Base-by-base conservation (phyloP, 75 land plant genomes). In the Picea sitchensis region DNA sequence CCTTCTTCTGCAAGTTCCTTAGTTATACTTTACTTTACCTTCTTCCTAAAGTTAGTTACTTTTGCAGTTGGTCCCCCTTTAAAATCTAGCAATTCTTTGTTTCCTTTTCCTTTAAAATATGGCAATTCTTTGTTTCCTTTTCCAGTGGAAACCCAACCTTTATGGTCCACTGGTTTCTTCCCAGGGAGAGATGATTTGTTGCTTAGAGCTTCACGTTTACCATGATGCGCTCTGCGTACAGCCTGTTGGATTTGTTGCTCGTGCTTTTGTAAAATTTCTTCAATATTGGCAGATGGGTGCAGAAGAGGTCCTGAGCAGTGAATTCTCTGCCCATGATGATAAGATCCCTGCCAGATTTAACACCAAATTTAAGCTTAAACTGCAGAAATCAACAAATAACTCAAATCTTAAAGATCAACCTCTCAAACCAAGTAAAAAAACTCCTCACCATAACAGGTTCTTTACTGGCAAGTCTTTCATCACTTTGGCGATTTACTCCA, bases 261-360 rank as follows among this genome's bases (percentile, higher is more conserved):
- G 23, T 76, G 77, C 77, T 76, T 58, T 54, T 76, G 14, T 58
- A 76, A 76, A 54, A 76, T 57, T 17, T 58, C 61, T 38, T 76
- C 77, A 76, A 76, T 54, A 56, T 76, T 76, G 31, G 77, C 77
- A 76, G 77, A 76, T 57, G 63, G 77, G 54, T 61, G 61, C 77
- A 76, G 54, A 32, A 76, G 34, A 14, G 77, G 77, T 58, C 77
- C 77, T n/a, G 77, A 76, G 36, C 30, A 76, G 7, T 34, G 61
- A 54, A 76, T 76, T 32, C 77, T 56, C 11, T 54, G 32, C 61
- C 30, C 77, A 15, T 54, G 77, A 57, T 4, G 17, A 12, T 26
- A 21, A 76, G 26, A 13, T 57, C 60, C 77, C 77, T 76, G 77
- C 23, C 72, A 71, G 3, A 5, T 71, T 71, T 38, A 18, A n/a